phyloP scores from a whole-genome alignment of 306 rosid species.

The Rubus idaeus region DNA sequence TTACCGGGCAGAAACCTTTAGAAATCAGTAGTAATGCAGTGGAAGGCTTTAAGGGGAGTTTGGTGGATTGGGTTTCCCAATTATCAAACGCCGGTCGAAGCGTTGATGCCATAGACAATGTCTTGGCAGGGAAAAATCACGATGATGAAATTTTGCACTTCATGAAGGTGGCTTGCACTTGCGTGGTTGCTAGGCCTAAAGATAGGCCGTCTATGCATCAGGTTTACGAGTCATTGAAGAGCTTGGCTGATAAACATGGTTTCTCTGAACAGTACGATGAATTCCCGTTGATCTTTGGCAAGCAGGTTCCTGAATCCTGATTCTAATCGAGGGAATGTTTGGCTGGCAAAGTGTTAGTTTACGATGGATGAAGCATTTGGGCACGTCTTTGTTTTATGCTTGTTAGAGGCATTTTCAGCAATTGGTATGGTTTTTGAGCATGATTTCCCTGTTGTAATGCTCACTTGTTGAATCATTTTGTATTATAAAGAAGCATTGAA shows the following conservation, averaged over 20 bases:
- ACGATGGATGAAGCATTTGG: conserved; percentile 14
- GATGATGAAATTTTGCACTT: conserved; percentile 53
- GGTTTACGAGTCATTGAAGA: conserved; percentile 47
- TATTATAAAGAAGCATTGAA: conserved; percentile 26
- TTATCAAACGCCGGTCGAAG: conserved; percentile 37
- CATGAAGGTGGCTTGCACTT: conserved; percentile 44
- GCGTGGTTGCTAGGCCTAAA: conserved; percentile 53
- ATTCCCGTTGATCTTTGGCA: conserved; percentile 36
- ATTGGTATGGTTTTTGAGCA: conserved; percentile 15
- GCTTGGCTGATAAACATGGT: conserved; percentile 46
- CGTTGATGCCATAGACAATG: conserved; percentile 43
- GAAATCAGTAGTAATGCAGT: conserved; percentile 34
- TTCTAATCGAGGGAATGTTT: conserved; percentile 14
- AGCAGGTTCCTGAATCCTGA: conserved; percentile 26
- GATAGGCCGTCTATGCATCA: conserved; percentile 62
- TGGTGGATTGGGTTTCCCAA: conserved; percentile 51
- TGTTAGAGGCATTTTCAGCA: background rate
- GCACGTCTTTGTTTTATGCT: background rate
- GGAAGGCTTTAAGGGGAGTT: conserved; percentile 48
- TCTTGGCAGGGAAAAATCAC: conserved; percentile 44
- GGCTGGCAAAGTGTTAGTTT: conserved; percentile 7
- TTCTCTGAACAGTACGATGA: conserved; percentile 49
- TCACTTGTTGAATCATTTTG: conserved; percentile 20
- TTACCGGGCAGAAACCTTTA: conserved; percentile 52
- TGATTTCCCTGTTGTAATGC: conserved; percentile 10